These are phyloP conservation scores for Boletus speciosus DNA, from an alignment of 768 basidiomycete genomes.

Conservation along the genomic window DNA sequence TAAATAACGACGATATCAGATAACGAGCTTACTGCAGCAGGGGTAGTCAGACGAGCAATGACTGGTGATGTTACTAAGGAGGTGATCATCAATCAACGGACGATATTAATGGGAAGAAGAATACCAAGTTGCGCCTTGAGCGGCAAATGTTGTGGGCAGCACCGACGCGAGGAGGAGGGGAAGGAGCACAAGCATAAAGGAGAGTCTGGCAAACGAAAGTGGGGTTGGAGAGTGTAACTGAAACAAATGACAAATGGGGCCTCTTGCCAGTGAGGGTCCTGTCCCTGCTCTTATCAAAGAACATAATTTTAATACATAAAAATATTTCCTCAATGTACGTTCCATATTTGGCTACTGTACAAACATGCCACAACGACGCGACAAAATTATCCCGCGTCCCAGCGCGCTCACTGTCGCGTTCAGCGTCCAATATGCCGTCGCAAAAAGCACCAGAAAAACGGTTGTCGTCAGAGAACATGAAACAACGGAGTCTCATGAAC, in stretches of 20 bases:
- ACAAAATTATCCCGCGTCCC: background rate
- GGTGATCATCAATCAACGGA: background rate
- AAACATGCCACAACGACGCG: conserved; percentile 23
- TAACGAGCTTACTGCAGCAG: conserved; percentile 40
- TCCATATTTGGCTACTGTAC: background rate
- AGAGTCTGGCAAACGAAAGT: conserved; percentile 15
- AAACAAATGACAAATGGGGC: background rate
- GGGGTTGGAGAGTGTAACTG: background rate
- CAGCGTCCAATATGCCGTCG: conserved; percentile 12
- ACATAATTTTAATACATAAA: too few relatives aligned
- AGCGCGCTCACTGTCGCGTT: conserved; percentile 1
- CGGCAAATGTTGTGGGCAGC: conserved; percentile 17
- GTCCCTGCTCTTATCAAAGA: too few relatives aligned
- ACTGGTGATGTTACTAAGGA: conserved; percentile 35
- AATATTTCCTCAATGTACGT: too few relatives aligned
- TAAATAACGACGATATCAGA: background rate
- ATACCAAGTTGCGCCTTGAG: conserved; percentile 30
- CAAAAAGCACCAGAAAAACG: conserved; percentile 34
- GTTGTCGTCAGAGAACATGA: conserved; percentile 42
- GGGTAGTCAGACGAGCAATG: conserved; percentile 37
- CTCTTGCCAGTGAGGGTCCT: background rate
- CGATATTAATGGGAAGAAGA: background rate
- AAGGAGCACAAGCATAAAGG: conserved; percentile 24
- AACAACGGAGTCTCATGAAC: conserved; percentile 72
- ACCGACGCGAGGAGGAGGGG: conserved; percentile 11